Evolutionary conservation across 208 protist genomes (phyloP), one percentile per base, ranked within the genome.

Genomic region (Acanthamoeba royreba): DNA sequence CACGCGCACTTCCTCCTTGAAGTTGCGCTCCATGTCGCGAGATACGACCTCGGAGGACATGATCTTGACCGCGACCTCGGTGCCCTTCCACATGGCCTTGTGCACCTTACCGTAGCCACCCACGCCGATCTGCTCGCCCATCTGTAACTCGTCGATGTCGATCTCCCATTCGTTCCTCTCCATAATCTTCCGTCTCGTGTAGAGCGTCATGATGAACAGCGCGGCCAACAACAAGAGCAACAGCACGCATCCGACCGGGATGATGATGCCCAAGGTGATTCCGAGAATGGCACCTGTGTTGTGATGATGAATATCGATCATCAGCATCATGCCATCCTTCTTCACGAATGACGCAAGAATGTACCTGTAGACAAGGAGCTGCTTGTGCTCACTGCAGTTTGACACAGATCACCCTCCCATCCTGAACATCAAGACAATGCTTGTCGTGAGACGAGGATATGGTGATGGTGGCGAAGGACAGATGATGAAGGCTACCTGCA

Each of bases 1-100:
- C 33, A 96, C 94, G 22, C 55, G 90, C 25, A 96, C 95, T 58
- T 96, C 95, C 19, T 96, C 91, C 91, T 96, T 95, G 52, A 95
- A 95, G 40, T 96, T 74, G 45, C 53, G 46, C 85, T 94, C 38
- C 35, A 95, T 81, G 15, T 96, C 58, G 45, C 95, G 47, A 33
- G 93, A 42, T 15, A 69, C 40, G 19, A 28, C 58, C 35, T 94
- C 38, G 13, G 45, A 35, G 72, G 38, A 25, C 47, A 94, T 66
- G 4, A 55, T 72, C 83, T 94, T 94, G 40, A 94, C 86, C 9
- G 86, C 86, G 40, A 92, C 86, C 38, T 92, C 86, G 35, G 55
- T 92, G 49, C 86, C 86, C 40, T 46, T 42, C 53, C 86, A 92
- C 86, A 47, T 1, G 77, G 46, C 77, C 45, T 40, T 31, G 92